A percentile compares a stretch with the other conserved stretches of the same genome.
phyloP scores from a whole-genome alignment of 2,329 filamentous ascomycete species.

The Neoscytalidium dimidiatum region DNA sequence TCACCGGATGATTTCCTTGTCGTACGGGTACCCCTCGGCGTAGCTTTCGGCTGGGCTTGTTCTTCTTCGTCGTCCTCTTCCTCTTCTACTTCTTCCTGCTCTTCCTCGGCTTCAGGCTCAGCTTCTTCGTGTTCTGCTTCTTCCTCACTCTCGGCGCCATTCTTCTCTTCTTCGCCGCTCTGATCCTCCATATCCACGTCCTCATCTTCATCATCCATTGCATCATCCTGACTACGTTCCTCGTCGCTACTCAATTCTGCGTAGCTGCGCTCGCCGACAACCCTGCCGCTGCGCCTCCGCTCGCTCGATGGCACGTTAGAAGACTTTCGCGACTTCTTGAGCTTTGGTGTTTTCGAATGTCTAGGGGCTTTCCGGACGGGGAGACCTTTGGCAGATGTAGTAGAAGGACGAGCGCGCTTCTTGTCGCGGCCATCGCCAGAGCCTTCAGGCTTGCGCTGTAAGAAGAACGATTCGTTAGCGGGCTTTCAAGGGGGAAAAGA shows the following conservation, averaged over 20 bases:
- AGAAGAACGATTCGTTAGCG: conserved; percentile 22
- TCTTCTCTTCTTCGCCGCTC: conserved; percentile 20
- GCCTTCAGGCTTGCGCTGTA: conserved; percentile 24
- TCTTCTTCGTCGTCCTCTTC: conserved; percentile 34
- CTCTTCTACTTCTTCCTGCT: conserved; percentile 28
- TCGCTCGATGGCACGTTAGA: conserved; percentile 42
- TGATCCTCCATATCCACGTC: conserved; percentile 29
- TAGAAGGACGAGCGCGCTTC: conserved; percentile 32
- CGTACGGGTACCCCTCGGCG: neutral
- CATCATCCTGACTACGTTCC: conserved; percentile 26
- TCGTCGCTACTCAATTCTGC: conserved; percentile 42
- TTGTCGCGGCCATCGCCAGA: conserved; percentile 33
- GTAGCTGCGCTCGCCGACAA: conserved; percentile 45
- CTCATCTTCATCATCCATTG: conserved; percentile 29
- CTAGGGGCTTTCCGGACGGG: conserved; percentile 35
- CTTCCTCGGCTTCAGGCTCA: conserved; percentile 23
- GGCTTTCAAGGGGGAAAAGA: conserved; percentile 29
- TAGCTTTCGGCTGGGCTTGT: conserved; percentile 20
- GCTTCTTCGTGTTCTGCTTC: conserved; percentile 22
- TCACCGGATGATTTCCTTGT: neutral
- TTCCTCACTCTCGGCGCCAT: neutral
- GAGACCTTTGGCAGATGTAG: conserved; percentile 28
- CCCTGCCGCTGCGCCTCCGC: conserved; percentile 45
- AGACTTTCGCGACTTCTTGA: conserved; percentile 27
- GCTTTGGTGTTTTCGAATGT: conserved; percentile 41